Conservation (phyloP, 2,329 filamentous ascomycete species). For the Neurospora crassa region DNA sequence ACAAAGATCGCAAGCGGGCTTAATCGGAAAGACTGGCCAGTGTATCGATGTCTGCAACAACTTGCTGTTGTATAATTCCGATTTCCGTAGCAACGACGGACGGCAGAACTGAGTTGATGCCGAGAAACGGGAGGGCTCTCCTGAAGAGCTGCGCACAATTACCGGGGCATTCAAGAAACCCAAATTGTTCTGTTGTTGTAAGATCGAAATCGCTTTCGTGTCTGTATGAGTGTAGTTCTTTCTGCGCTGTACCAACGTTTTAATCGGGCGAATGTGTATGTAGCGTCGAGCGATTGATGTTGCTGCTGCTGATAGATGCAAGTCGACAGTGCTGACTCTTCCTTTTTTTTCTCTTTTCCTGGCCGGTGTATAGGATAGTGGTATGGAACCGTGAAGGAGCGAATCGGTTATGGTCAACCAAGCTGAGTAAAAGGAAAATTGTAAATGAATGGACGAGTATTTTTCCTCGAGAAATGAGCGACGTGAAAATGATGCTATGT, state of each 20-base stretch:
- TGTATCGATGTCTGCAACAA: neutral
- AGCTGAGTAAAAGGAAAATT: constrained; percentile 16
- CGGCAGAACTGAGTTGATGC: constrained; percentile 3
- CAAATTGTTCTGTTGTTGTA: neutral
- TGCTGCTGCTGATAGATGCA: neutral
- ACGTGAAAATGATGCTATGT: constrained; percentile 20
- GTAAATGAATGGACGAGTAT: constrained; percentile 16
- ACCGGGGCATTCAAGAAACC: constrained; percentile 27
- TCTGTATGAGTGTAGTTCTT: neutral
- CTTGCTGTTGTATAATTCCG: neutral
- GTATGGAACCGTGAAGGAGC: constrained; percentile 11
- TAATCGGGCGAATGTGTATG: neutral
- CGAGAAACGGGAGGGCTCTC: constrained; percentile 23
- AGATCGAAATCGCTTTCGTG: neutral
- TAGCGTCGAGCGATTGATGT: neutral
- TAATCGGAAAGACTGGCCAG: neutral
- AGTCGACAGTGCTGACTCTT: neutral
- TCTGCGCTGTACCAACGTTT: neutral
- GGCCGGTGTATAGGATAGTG: constrained; percentile 1
- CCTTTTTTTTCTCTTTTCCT: neutral
- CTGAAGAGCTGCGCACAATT: constrained; percentile 26
- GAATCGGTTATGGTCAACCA: constrained; percentile 10
- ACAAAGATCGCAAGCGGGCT: neutral
- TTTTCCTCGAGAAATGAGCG: constrained; percentile 17
- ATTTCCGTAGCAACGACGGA: constrained; percentile 4